A percentile compares a stretch with the other conserved stretches of the same genome.
Conservation (phyloP, 192 early-diverging fungal genomes). For the Kappamyces sp. region DNA sequence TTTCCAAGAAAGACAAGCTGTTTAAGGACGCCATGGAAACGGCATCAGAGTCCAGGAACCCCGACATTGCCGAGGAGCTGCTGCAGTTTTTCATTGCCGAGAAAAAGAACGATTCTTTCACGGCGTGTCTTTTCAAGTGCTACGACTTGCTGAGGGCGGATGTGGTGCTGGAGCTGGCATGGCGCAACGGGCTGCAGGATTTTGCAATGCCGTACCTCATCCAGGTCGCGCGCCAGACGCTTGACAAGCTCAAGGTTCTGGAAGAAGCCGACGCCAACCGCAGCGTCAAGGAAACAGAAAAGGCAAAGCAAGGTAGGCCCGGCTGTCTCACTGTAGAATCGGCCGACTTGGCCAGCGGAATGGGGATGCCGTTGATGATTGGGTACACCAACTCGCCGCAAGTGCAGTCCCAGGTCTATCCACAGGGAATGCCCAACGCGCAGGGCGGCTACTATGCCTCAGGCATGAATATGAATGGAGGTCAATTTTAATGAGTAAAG, state of each 20-base stretch:
- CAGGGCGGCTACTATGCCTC: too few relatives aligned
- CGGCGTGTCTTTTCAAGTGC: constrained; percentile 87
- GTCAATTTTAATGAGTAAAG: too few relatives aligned
- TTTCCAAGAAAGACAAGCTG: constrained; percentile 95
- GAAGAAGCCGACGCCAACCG: constrained; percentile 44
- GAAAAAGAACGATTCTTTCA: constrained; percentile 88
- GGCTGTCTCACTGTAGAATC: constrained; percentile 28
- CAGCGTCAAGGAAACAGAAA: constrained; percentile 42
- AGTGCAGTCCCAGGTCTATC: not conserved
- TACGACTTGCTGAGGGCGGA: constrained; percentile 93
- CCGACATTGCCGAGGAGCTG: constrained; percentile 89
- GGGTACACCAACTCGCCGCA: constrained; percentile 45
- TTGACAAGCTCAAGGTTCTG: constrained; percentile 41
- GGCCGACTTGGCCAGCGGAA: constrained; percentile 57
- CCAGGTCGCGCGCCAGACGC: constrained; percentile 73
- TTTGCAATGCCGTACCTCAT: constrained; percentile 99
- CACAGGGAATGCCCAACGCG: too few relatives aligned
- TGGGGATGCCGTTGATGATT: constrained; percentile 73
- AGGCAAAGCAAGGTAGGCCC: constrained; percentile 49
- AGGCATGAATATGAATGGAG: too few relatives aligned
- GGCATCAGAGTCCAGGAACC: constrained; percentile 80
- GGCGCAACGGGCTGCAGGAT: constrained; percentile 82
- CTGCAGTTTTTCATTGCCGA: constrained; percentile 92
- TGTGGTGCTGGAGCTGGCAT: constrained; percentile 87
- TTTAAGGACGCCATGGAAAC: constrained; percentile 99